Conservation (phyloP, 306 rosid genomes). For the Cucumis hystrix region DNA sequence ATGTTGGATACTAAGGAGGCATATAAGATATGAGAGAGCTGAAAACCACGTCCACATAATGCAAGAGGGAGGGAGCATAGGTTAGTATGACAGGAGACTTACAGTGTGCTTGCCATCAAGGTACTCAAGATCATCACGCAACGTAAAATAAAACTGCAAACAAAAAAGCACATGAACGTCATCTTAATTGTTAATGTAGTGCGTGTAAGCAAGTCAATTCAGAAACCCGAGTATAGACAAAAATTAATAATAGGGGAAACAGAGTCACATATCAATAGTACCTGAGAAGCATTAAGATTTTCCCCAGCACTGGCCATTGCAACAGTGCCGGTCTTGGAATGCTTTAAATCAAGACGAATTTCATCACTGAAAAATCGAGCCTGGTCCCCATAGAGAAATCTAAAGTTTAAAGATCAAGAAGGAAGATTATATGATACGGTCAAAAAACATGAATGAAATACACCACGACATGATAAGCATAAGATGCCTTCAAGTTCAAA, state of each 20-base stretch:
- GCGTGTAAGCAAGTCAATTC: not conserved
- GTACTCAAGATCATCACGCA: slow-evolving; percentile 90
- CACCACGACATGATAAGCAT: not conserved
- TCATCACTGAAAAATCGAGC: slow-evolving; percentile 87
- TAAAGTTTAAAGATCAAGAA: slow-evolving; percentile 12
- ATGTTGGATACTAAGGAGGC: not conserved
- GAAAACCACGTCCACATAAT: not conserved
- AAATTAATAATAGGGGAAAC: not conserved
- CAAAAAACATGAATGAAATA: not conserved
- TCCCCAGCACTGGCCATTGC: slow-evolving; percentile 98
- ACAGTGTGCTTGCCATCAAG: slow-evolving; percentile 90
- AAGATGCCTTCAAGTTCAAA: not conserved
- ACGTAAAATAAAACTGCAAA: slow-evolving; percentile 70
- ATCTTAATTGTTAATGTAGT: not conserved
- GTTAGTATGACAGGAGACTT: slow-evolving; percentile 20
- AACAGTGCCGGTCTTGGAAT: slow-evolving; percentile 75
- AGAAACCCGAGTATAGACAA: not conserved
- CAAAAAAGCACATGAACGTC: not conserved
- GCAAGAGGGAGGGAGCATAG: not conserved
- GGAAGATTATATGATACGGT: not conserved
- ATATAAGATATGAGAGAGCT: not conserved
- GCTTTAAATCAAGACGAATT: slow-evolving; percentile 81
- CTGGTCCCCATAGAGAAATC: slow-evolving; percentile 88
- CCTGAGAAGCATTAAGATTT: slow-evolving; percentile 97
- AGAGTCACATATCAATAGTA: slow-evolving; percentile 5